phyloP scores from a whole-genome alignment of 2,329 filamentous ascomycete genomes.

The Cryphonectria japonica region DNA sequence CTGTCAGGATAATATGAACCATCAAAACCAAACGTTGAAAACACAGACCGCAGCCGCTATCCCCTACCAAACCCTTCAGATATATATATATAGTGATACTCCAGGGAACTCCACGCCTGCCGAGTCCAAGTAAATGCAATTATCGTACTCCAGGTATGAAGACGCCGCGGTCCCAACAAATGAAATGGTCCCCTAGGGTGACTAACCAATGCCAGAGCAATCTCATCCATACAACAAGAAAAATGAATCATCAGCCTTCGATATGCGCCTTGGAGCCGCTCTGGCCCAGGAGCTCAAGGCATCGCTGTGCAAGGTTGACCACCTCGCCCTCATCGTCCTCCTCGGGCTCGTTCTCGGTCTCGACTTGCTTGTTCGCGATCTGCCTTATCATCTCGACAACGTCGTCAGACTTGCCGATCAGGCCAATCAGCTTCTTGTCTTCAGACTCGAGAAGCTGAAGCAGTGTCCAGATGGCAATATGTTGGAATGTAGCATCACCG shows the following conservation, averaged over 20 bases:
- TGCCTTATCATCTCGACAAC: constrained; percentile 89
- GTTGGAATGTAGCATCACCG: constrained; percentile 96
- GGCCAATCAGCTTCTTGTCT: constrained; percentile 83
- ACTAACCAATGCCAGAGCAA: constrained; percentile 25
- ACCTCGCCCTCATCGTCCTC: constrained; percentile 94
- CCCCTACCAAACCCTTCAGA: constrained; percentile 33
- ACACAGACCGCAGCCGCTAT: constrained; percentile 30
- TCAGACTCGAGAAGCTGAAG: constrained; percentile 95
- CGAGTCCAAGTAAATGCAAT: constrained; percentile 43
- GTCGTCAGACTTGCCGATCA: constrained; percentile 87
- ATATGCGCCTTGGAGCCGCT: constrained; percentile 78
- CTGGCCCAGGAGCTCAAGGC: constrained; percentile 82
- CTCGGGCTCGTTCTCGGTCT: constrained; percentile 82
- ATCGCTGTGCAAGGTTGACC: constrained; percentile 86
- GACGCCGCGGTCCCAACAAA: constrained; percentile 27
- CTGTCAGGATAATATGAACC: constrained; percentile 24
- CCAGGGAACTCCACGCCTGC: constrained; percentile 49
- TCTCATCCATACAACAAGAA: constrained; percentile 9
- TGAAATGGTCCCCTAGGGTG: constrained; percentile 10
- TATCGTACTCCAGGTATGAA: constrained; percentile 37
- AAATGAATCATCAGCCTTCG: constrained; percentile 62
- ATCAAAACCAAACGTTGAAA: constrained; percentile 25
- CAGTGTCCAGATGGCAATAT: constrained; percentile 98
- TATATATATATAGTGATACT: constrained; percentile 41
- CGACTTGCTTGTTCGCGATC: constrained; percentile 87